Evolutionary conservation across 2,329 filamentous ascomycete genomes (phyloP), one percentile per base, ranked within the genome.

Genomic region (Fusarium sacchari): DNA sequence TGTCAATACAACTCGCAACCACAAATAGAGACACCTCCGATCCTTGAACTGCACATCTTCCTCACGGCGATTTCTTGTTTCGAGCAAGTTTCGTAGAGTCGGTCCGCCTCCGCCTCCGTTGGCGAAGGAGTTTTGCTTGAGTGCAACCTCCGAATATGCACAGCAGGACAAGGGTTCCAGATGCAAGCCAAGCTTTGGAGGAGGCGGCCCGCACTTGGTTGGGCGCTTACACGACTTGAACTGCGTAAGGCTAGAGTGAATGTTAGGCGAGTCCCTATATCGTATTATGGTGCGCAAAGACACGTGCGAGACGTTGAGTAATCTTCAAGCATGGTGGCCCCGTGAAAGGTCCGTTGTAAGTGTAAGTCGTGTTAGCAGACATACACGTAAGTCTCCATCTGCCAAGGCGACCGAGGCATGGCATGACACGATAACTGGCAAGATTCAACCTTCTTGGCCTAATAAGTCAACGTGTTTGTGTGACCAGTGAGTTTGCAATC

Each of bases 231-330:
- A 71, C 47, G 50, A 22, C 36, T 60, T 34, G 37, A 30, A 39
- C 44, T 36, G 24, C 28, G 37, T 58, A 60, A 69, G 60, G 64
- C 46, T 46, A 59, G n/a, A 46, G 50, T 56, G n/a, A 49, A n/a
- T 15, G 32, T n/a, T 58, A 58, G 55, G 42, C 55, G 55, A 58
- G 55, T 49, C 30, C 44, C 20, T 34, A 37, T 58, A 49, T 58
- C 40, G 42, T 58, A 34, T 58, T 36, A 46, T 58, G 57, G 50
- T 57, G 37, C 43, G 63, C 53, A 64, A 47, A 59, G 59, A 72
- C 74, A 77, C 74, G 67, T 77, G 74, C 71, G 61, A 50, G 75
- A 72, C 69, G 67, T 69, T 65, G 55, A 57, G 60, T 67, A 74
- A 67, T 44, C 52, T 57, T 60, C 30, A 60, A 56, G 44, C 62